Percentiles rank a stretch among this genome's conserved stretches.
These are phyloP conservation scores for Pholiota conissans DNA, from an alignment of 768 basidiomycete genomes.

Conservation along the genomic window DNA sequence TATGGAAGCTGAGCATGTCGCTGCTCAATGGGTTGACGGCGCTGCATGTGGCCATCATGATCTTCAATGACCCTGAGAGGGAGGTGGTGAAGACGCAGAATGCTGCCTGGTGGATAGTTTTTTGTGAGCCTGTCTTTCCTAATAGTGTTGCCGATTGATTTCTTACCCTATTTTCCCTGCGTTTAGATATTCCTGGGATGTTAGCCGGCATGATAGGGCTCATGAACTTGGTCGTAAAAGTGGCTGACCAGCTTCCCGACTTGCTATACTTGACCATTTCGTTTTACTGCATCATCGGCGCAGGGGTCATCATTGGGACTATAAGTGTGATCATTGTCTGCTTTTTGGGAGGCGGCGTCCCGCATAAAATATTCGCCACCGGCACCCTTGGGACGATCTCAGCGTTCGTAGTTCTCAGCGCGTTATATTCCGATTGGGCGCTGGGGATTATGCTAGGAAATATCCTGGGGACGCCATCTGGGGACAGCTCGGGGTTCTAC, in stretches of 20 bases:
- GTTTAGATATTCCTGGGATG: slow-evolving; percentile 29
- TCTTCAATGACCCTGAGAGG: slow-evolving; percentile 17
- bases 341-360: slow-evolving; percentile 17
- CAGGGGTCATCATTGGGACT: slow-evolving; percentile 19
- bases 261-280: slow-evolving; percentile 21
- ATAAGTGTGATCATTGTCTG: slow-evolving; percentile 19
- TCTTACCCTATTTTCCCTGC: neutral
- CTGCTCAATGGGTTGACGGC: slow-evolving; percentile 23
- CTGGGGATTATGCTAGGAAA: slow-evolving; percentile 29
- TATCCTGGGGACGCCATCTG: slow-evolving; percentile 25
- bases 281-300: slow-evolving; percentile 26
- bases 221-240: slow-evolving; percentile 29
- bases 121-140: slow-evolving; percentile 15
- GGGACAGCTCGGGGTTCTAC: slow-evolving; percentile 25
- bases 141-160: neutral
- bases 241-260: slow-evolving; percentile 14
- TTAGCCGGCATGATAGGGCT: slow-evolving; percentile 31
- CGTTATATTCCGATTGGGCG: slow-evolving; percentile 28
- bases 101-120: slow-evolving; percentile 23
- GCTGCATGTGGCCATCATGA: slow-evolving; percentile 22
- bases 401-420: slow-evolving; percentile 24
- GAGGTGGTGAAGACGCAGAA: slow-evolving; percentile 17
- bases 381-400: slow-evolving; percentile 22
- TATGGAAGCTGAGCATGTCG: slow-evolving; percentile 29
- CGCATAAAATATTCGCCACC: slow-evolving; percentile 19